phyloP scores from a whole-genome alignment of 495 filamentous ascomycete species.

The Hyphodiscus hymeniophilus region DNA sequence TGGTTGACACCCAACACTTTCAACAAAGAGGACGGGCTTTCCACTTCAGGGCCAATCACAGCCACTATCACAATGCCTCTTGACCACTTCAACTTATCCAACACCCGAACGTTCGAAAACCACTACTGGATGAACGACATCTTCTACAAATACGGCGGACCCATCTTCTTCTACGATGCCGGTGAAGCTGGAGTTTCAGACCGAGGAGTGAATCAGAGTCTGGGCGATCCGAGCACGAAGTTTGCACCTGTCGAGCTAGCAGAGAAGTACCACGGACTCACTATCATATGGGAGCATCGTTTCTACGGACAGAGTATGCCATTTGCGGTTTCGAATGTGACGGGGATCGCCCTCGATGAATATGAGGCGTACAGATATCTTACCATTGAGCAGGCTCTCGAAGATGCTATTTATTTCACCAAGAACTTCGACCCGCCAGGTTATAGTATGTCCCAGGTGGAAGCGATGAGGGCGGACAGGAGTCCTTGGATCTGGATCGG shows the following conservation, averaged over 20 bases:
- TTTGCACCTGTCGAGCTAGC: slow-evolving; percentile 2
- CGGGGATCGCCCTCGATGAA: not conserved
- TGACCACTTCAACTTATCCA: slow-evolving; percentile 1
- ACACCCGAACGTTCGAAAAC: not conserved
- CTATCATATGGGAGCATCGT: slow-evolving; percentile 12
- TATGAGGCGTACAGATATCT: slow-evolving; percentile 12
- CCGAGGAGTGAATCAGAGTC: not conserved
- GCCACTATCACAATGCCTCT: not conserved
- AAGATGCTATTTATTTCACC: slow-evolving; percentile 9
- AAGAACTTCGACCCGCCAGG: slow-evolving; percentile 5
- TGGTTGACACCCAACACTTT: too few relatives aligned
- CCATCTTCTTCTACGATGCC: slow-evolving; percentile 10
- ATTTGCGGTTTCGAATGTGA: slow-evolving; percentile 1
- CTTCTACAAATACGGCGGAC: slow-evolving; percentile 8
- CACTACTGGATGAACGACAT: slow-evolving; percentile 11
- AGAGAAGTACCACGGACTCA: slow-evolving; percentile 3
- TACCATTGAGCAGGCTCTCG: slow-evolving; percentile 10
- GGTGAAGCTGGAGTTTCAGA: slow-evolving; percentile 4
- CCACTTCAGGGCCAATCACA: too few relatives aligned
- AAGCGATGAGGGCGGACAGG: not conserved
- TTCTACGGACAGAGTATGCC: slow-evolving; percentile 10
- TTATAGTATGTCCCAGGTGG: not conserved
- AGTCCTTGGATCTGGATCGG: slow-evolving; percentile 16
- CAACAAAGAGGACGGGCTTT: too few relatives aligned
- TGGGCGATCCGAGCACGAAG: not conserved